Evolutionary conservation across 495 filamentous ascomycete species (phyloP), one percentile per base, ranked within the genome.

Genomic region (Aspergillus sclerotioniger): DNA sequence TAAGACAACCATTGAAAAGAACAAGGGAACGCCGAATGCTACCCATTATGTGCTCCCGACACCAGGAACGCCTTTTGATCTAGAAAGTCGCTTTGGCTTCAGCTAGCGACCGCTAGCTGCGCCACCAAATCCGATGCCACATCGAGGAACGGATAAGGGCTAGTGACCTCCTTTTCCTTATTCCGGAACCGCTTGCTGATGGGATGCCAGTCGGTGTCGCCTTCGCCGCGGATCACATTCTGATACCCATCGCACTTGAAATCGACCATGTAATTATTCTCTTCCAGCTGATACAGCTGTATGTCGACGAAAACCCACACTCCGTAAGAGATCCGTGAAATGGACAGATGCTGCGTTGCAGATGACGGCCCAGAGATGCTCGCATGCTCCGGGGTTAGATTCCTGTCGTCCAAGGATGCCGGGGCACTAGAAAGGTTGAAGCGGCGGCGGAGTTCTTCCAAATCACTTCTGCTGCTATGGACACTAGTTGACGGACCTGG

Each of bases 231-330:
- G 51, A 85, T 76, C 51, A 90, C 76, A 37, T 90, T 88, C 72
- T 98, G 94, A 71, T 98, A 98, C 7, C 94, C 94, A n/a, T 92
- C 91, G 67, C 94, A 96, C 67, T 96, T 98, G 82, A 98, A 98
- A 70, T 98, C 94, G 25, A 98, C 94, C 61, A 98, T 87, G 71
- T 92, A 98, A 62, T 92, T 92, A 55, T 90, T 89, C 39, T 86
- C 84, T 71, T 98, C 94, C 72, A 98, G 88, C 65, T 93, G 89
- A 70, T 98, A 98, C 29, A 98, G 86, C 70, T 98, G 94, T 56
- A 98, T 95, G 53, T 94, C 92, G 70, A 98, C 86, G 64, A 95
- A 93, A 60, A 98, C 91, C 77, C 76, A 80, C 19, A 78, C 76
- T 12, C 77, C 77, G 54, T 79, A 71, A 2, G 68, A 69, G 12